Base-by-base conservation (phyloP, 495 filamentous ascomycete genomes). In the Aspergillus panamensis region DNA sequence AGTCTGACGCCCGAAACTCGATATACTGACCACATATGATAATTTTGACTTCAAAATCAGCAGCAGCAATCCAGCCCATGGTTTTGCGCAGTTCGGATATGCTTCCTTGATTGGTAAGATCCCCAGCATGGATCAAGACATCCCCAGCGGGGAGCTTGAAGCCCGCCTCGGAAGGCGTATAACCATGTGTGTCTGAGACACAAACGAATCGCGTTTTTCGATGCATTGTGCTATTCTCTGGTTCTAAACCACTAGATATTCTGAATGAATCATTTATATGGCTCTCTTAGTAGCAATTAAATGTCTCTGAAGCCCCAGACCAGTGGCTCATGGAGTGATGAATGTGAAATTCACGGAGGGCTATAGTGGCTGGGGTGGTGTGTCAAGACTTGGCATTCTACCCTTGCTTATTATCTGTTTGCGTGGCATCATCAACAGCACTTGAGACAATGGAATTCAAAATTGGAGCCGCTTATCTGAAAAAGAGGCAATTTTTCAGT, bases 151-250 rank as follows among this genome's bases (percentile, higher is more conserved):
- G 83, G 21, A 85, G 69, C 59, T 76, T 81, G 62, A 80, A 80
- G 16, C 72, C 77, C 48, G 74, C 77, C 52, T 78, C 71, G 4
- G 69, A 67, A 4, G 83, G 82, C 6, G 74, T 75, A 50, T 82
- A 74, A 59, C 77, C 81, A 63, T 87, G 82, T 3, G 83, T 87
- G 59, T 86, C 83, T 5, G 83, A 85, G 51, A 85, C 72, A 69
- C 81, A 85, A 49, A 85, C 80, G 37, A 86, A 77, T 30, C 83
- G 77, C 40, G 80, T 80, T 57, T 76, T 86, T 17, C 72, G 78
- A 35, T 49, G 55, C 69, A 72, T 72, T 37, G 19, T 56, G 42
- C 21, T 14, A 31, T 19, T 21, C 1, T 42, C 3, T 1, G 0
- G 31, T 13, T 43, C 29, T 30, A 8, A 12, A 31, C 25, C 3